Evolutionary conservation across 148 eudicot species (phyloP).

Genomic region (Arbutus unedo): DNA sequence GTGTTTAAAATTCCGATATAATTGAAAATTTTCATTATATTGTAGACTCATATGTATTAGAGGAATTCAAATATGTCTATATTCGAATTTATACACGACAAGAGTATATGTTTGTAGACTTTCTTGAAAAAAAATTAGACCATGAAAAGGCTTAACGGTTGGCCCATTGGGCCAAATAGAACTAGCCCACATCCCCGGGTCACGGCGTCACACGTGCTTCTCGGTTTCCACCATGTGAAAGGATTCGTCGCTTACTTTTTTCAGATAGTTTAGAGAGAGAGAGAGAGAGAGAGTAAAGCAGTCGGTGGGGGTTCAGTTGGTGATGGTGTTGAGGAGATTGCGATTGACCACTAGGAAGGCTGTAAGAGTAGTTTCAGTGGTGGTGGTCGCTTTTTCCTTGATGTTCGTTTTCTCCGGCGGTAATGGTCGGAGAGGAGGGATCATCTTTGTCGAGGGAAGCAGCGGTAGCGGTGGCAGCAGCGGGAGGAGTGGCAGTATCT

Average conservation of each 20-base stretch:
- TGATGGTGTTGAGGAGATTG: constrained; percentile 29
- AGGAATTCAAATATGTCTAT: too few relatives aligned
- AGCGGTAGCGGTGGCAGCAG: constrained; percentile 14
- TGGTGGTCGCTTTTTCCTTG: constrained; percentile 15
- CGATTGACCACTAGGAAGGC: constrained; percentile 17
- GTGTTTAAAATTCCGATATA: too few relatives aligned
- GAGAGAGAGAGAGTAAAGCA: constrained; percentile 13
- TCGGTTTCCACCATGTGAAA: not conserved
- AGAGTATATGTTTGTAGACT: too few relatives aligned
- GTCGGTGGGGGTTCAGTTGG: constrained; percentile 22
- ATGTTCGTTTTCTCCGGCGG: constrained; percentile 30
- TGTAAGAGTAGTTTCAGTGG: constrained; percentile 6
- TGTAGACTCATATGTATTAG: too few relatives aligned
- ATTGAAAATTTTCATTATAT: too few relatives aligned
- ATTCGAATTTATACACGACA: too few relatives aligned
- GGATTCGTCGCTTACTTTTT: not conserved
- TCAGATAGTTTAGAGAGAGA: not conserved
- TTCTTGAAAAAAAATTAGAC: too few relatives aligned
- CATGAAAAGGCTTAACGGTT: not conserved
- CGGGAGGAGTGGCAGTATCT: constrained; percentile 14
- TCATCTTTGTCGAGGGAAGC: constrained; percentile 22
- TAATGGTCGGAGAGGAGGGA: constrained; percentile 27
- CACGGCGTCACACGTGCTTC: not conserved
- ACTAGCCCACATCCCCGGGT: not conserved
- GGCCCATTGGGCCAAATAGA: not conserved